Conservation (phyloP, 116 monocot genomes). For the Thalassia testudinum region DNA sequence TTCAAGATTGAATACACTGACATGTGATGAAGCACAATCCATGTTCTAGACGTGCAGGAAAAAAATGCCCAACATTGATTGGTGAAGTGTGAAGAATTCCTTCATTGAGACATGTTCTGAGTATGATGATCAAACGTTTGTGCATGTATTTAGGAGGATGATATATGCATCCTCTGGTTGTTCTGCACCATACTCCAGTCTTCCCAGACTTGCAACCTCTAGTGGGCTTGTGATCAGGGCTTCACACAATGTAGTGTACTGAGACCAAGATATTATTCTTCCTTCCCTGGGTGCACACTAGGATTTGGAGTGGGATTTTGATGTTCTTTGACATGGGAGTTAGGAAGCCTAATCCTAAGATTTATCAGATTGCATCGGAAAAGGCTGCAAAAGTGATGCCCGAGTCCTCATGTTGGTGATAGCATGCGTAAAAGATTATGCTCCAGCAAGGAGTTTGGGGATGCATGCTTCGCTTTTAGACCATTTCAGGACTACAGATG, state of each 20-base stretch:
- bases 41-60: constrained; percentile 77
- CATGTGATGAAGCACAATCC: constrained; percentile 91
- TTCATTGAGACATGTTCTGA: constrained; percentile 74
- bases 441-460: constrained; percentile 65
- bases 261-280: constrained; percentile 90
- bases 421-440: constrained; percentile 90
- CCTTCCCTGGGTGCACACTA: constrained; percentile 77
- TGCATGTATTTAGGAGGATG: constrained; percentile 84
- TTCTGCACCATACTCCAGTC: constrained; percentile 74
- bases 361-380: constrained; percentile 82
- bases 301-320: constrained; percentile 99
- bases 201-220: constrained; percentile 83
- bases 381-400: constrained; percentile 66
- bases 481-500: constrained; percentile 79
- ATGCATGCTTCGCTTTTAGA: constrained; percentile 85
- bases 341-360: constrained; percentile 72
- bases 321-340: constrained; percentile 81
- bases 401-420: constrained; percentile 77
- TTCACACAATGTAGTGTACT: constrained; percentile 79
- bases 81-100: constrained; percentile 97
- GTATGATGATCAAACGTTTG: constrained; percentile 93
- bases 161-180: constrained; percentile 91
- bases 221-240: constrained; percentile 68
- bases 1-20: constrained; percentile 85
- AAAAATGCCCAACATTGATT: constrained; percentile 83